Evolutionary conservation across 2,329 filamentous ascomycete genomes (phyloP), one percentile per base, ranked within the genome.

Genomic region (Aspergillus alliaceus): DNA sequence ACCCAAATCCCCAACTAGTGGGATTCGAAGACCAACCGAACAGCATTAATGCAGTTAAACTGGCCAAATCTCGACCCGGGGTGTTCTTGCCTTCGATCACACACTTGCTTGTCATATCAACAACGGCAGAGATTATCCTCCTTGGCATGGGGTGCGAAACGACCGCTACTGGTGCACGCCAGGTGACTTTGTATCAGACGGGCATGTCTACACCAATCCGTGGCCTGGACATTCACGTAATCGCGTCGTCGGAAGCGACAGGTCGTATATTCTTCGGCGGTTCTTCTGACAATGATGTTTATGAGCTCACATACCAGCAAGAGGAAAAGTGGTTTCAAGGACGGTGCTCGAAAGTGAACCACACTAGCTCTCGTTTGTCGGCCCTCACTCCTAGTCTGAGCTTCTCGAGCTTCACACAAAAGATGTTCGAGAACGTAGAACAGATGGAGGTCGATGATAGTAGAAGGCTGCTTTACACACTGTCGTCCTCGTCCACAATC

Each of bases 321-420:
- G 92, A 98, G 73, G 95, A 99, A 76, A 89, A 90, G 66, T 99
- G 95, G 95, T 99, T 99, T 71, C 89, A 90, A 53, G 92, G 87
- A 73, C 86, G 90, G 63, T 96, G 91, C 71, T 87, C 89, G 59
- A 96, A 93, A 76, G 87, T 93, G 61, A 96, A 96, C 71, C 95
- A 97, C 72, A 93, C 89, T 49, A 88, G 85, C 71, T 86, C 85
- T 3, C 87, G 89, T 32, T 88, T 90, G 80, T 82, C 83, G 55
- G 87, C 85, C n/a, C 77, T 78, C 53, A 69, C 72, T 24, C 77
- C 76, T 8, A 69, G 69, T 15, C 62, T 79, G 56, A 75, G 74
- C 55, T 74, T 80, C 49, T 70, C 75, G 8, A 75, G 74, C 56
- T 74, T 80, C 49, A 70, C 75, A 7, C 72, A 74, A 25, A 70